A percentile compares a stretch with the other conserved stretches of the same genome.
Evolutionary conservation across 2,329 filamentous ascomycete genomes (phyloP).

Genomic region (Periconia macrospinosa): DNA sequence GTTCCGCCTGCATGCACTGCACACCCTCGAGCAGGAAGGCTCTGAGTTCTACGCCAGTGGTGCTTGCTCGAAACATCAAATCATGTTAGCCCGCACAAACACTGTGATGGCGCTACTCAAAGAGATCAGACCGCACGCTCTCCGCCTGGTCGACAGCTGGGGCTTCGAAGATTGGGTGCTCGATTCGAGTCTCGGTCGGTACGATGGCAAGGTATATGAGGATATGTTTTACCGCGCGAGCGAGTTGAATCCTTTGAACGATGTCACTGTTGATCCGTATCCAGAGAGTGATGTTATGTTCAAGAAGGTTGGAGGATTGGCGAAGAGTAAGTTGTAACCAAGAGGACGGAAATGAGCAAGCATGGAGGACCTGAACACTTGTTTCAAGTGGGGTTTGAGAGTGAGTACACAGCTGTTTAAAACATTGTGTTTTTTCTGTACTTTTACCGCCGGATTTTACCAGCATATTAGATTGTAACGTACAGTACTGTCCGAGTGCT

Average conservation of each 20-base stretch:
- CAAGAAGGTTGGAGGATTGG: conserved; percentile 57
- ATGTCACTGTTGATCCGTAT: conserved; percentile 72
- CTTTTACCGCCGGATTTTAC: too few relatives aligned
- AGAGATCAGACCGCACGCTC: conserved; percentile 72
- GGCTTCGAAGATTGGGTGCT: conserved; percentile 78
- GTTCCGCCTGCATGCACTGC: conserved; percentile 66
- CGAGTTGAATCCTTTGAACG: conserved; percentile 73
- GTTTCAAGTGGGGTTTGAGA: too few relatives aligned
- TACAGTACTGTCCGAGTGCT: too few relatives aligned
- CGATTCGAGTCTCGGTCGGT: conserved; percentile 69
- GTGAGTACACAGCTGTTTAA: too few relatives aligned
- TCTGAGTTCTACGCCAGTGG: conserved; percentile 72
- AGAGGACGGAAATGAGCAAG: background rate
- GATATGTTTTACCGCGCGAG: conserved; percentile 74
- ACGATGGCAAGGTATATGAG: conserved; percentile 76
- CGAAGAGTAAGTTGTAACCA: conserved; percentile 55
- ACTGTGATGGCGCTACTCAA: conserved; percentile 70
- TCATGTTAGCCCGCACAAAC: conserved; percentile 67
- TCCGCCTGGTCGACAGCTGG: conserved; percentile 73
- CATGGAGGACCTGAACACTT: too few relatives aligned
- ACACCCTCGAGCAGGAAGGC: conserved; percentile 69
- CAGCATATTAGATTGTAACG: too few relatives aligned
- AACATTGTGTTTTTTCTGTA: too few relatives aligned
- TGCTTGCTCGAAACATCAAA: conserved; percentile 72
- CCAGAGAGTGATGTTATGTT: conserved; percentile 64